Conservation (phyloP, 73 alveolate species). For the Paraurostyla sp. region DNA sequence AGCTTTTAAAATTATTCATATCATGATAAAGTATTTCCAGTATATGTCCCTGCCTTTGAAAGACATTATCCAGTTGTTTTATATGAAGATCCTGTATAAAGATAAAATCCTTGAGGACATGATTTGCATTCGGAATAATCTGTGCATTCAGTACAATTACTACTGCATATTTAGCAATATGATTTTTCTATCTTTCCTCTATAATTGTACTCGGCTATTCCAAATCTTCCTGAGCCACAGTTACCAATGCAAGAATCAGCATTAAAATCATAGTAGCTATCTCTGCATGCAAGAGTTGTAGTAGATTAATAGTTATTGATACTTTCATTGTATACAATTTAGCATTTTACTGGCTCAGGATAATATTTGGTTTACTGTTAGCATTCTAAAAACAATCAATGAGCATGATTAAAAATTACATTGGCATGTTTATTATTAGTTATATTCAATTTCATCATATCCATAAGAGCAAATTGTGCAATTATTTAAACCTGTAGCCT, state of each 20-base stretch:
- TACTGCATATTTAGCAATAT: not conserved
- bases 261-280: not conserved
- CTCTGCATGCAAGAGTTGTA: conserved; percentile 2
- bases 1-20: no score
- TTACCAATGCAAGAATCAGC: not conserved
- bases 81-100: not conserved
- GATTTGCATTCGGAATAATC: not conserved
- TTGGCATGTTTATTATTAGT: not conserved
- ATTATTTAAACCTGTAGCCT: not conserved
- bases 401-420: not conserved
- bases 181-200: not conserved
- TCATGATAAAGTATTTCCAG: no score
- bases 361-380: not conserved
- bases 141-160: not conserved
- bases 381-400: not conserved
- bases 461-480: not conserved
- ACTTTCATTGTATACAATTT: no score
- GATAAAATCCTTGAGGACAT: not conserved
- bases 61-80: not conserved
- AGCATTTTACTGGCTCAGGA: not conserved
- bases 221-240: not conserved
- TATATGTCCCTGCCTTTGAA: no score
- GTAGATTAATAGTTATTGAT: not conserved
- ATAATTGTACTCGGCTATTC: not conserved
- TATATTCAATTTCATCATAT: not conserved